phyloP scores from a whole-genome alignment of 2,329 filamentous ascomycete genomes.

The Calcarisporium arbuscula region DNA sequence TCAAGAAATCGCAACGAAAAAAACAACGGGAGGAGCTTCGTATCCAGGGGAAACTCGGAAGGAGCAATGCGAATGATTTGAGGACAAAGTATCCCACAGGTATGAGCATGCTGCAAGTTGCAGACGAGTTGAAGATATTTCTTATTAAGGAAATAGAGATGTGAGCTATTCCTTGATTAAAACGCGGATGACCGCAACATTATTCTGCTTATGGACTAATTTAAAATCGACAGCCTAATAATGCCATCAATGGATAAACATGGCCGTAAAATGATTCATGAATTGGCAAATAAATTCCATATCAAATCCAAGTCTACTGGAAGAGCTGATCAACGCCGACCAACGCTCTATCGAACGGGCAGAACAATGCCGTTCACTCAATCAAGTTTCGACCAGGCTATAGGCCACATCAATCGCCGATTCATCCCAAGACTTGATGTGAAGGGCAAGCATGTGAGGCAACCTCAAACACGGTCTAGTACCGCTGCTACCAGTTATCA shows the following conservation, averaged over 20 bases:
- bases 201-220: no score
- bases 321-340: slow-evolving; percentile 64
- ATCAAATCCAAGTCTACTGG: slow-evolving; percentile 83
- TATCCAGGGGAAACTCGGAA: slow-evolving; percentile 58
- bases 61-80: slow-evolving; percentile 49
- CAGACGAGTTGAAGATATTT: slow-evolving; percentile 67
- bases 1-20: slow-evolving; percentile 66
- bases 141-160: slow-evolving; percentile 59
- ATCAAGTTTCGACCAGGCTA: slow-evolving; percentile 42
- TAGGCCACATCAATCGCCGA: slow-evolving; percentile 40
- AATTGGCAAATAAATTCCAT: slow-evolving; percentile 66
- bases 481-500: slow-evolving; percentile 45
- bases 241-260: slow-evolving; percentile 80
- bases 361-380: slow-evolving; percentile 58
- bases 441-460: slow-evolving; percentile 26
- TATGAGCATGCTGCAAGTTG: slow-evolving; percentile 64
- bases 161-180: background rate
- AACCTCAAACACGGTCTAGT: slow-evolving; percentile 15
- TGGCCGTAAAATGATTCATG: slow-evolving; percentile 72
- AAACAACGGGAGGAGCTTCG: slow-evolving; percentile 64
- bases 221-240: slow-evolving; percentile 55
- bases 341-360: slow-evolving; percentile 68
- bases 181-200: slow-evolving; percentile 7
- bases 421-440: slow-evolving; percentile 50
- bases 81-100: slow-evolving; percentile 67